These are phyloP conservation scores for Solanum virginianum DNA, from an alignment of 257 asterid species.

Conservation along the genomic window DNA sequence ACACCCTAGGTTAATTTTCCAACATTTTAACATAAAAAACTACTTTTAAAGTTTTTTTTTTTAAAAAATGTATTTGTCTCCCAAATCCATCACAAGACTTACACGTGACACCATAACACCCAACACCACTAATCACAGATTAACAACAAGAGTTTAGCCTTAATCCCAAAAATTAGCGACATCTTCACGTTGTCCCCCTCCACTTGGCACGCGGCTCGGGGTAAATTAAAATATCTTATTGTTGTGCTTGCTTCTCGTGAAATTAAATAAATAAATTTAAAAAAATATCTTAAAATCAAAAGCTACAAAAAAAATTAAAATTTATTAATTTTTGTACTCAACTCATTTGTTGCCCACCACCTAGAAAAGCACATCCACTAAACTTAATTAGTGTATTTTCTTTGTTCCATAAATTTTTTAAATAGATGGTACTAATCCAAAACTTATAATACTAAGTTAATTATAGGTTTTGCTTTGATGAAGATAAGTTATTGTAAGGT, in stretches of 20 bases:
- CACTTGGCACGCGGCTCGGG: conserved; percentile 4
- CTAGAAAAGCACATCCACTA: neutral
- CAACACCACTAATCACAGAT: neutral
- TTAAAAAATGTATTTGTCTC: neutral
- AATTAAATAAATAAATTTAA: neutral
- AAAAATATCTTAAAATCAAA: neutral
- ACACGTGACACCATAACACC: conserved; percentile 19
- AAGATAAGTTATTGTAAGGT: conserved; percentile 13
- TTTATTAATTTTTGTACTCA: neutral
- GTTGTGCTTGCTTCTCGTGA: neutral
- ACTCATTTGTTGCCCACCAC: conserved; percentile 9
- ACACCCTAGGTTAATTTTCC: neutral
- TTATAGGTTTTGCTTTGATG: neutral
- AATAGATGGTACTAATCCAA: neutral
- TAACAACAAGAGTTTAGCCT: neutral
- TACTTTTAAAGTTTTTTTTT: too few species aligned
- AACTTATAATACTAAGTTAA: neutral
- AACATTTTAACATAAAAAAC: neutral
- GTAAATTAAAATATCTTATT: neutral
- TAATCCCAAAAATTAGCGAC: neutral
- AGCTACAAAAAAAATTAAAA: neutral
- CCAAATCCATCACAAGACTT: conserved; percentile 4
- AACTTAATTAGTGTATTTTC: neutral
- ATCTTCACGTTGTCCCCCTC: neutral
- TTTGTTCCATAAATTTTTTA: neutral